Evolutionary conservation across 2,329 filamentous ascomycete genomes (phyloP).

Genomic region (Didymellaceae sp.): DNA sequence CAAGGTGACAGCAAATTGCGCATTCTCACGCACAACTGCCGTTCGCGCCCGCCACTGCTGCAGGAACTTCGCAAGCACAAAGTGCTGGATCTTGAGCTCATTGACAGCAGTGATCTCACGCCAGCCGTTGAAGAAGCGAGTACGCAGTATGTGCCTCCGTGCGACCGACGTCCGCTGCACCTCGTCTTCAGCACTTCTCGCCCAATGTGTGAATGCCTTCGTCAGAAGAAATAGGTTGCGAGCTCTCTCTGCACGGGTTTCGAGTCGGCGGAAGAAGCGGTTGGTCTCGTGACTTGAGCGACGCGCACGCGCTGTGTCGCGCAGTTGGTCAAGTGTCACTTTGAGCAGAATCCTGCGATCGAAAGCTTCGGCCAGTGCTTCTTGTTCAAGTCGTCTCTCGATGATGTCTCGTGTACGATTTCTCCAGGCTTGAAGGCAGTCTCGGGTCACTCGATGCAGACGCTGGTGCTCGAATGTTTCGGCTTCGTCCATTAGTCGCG

Average conservation of each 20-base stretch:
- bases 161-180: conserved; percentile 71
- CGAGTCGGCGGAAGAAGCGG: conserved; percentile 62
- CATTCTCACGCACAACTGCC: conserved; percentile 44
- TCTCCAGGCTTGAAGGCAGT: conserved; percentile 55
- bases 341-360: conserved; percentile 60
- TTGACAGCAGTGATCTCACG: conserved; percentile 68
- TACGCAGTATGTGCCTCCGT: conserved; percentile 72
- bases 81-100: conserved; percentile 59
- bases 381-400: conserved; percentile 34
- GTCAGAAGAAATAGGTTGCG: conserved; percentile 70
- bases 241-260: conserved; percentile 66
- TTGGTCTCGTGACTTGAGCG: conserved; percentile 56
- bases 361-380: conserved; percentile 51
- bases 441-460: conserved; percentile 34
- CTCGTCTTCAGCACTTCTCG: conserved; percentile 67
- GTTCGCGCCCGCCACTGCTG: conserved; percentile 58
- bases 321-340: conserved; percentile 57
- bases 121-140: conserved; percentile 74
- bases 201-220: conserved; percentile 74
- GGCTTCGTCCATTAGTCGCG: conserved; percentile 59
- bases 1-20: conserved; percentile 38
- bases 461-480: conserved; percentile 49
- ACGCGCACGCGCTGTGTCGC: conserved; percentile 38
- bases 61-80: conserved; percentile 63
- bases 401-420: conserved; percentile 47